Base-by-base conservation (phyloP, 2,329 filamentous ascomycete genomes). In the Claviceps maximensis region DNA sequence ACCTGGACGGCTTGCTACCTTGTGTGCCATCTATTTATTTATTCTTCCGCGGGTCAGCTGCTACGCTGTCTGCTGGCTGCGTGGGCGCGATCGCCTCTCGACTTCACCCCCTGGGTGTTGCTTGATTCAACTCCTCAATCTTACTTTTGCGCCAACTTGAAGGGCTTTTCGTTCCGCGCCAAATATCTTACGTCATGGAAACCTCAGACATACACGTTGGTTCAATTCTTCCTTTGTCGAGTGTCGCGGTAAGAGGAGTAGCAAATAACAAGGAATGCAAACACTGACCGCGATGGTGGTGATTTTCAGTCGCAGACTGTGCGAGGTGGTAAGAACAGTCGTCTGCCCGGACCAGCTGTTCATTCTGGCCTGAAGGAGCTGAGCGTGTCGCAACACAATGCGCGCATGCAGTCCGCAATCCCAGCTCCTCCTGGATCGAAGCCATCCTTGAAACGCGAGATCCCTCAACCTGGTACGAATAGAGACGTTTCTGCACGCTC, bases 311-410 rank as follows among this genome's bases (percentile, higher is more conserved):
- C 42, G 46, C 52, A 66, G 65, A 47, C 59, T 15, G 58, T 63
- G 56, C 60, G 65, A 57, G 57, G 49, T 52, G 66, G 64, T 45
- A 67, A 62, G 47, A 57, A 59, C 46, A 68, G 65, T 55, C 62
- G 66, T 19, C 56, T 69, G 31, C 66, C 63, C 23, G 62, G 61
- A 9, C 66, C 65, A 50, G 58, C 60, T 5, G 55, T 59, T 38
- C 54, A 59, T 36, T 55, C 58, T 54, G 59, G 57, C 13, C 71
- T 83, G 17, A 65, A 72, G 10, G 79, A 83, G 61, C 75, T 80
- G 58, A 74, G 70, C 60, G 77, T 82, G 8, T 82, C 80, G n/a
- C 78, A 83, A 60, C 72, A 69, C 66, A 84, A 84, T 62, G 65
- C 74, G 45, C 75, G 79, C 50, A 64, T 68, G 12, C 74, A 74